phyloP scores from a whole-genome alignment of 106 monocot genomes.

The Vanilla planifolia region DNA sequence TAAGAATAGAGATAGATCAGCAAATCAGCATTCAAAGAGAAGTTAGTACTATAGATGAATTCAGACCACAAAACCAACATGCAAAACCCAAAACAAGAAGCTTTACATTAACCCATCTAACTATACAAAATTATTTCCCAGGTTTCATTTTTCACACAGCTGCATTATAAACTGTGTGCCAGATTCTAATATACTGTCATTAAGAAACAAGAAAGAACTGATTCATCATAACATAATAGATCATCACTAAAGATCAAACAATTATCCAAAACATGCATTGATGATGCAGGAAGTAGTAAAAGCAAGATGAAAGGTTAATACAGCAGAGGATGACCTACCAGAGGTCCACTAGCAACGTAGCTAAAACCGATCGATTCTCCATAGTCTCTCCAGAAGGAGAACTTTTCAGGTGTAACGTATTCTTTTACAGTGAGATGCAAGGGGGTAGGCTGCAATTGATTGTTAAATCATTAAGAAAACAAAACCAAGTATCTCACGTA shows the following conservation, averaged over 20 bases:
- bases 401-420: constrained; percentile 92
- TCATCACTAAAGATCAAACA: too few species aligned
- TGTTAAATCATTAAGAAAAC: neutral
- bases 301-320: neutral
- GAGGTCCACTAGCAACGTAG: constrained; percentile 91
- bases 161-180: neutral
- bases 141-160: too few species aligned
- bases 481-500: too few species aligned
- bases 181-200: too few species aligned
- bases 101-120: too few species aligned
- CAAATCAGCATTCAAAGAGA: neutral
- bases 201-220: too few species aligned
- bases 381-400: constrained; percentile 84
- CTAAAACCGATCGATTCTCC: constrained; percentile 86
- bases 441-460: constrained; percentile 71
- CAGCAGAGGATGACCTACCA: constrained; percentile 43
- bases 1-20: neutral
- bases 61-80: neutral
- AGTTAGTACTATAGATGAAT: neutral
- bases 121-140: too few species aligned
- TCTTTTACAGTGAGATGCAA: constrained; percentile 90
- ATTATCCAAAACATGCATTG: too few species aligned
- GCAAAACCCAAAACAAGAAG: neutral
- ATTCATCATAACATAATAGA: neutral
- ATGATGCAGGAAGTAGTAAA: neutral